Evolutionary conservation across 2,329 filamentous ascomycete species (phyloP).

Genomic region (Phyllosticta ampelicida): DNA sequence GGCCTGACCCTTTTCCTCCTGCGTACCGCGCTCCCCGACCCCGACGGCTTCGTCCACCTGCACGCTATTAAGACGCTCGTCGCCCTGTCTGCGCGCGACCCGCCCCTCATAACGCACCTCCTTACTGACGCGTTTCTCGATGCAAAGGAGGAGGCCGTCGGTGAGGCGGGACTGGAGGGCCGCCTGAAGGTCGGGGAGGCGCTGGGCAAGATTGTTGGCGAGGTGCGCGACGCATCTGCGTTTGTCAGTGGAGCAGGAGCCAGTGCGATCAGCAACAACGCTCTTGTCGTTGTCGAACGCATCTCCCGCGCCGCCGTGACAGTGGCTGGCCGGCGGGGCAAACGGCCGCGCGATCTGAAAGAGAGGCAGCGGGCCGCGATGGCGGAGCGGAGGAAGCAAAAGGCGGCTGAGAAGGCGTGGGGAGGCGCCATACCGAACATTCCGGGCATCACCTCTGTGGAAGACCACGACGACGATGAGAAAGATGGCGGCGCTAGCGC

Average conservation of each 20-base stretch:
- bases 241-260: neutral
- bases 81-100: conserved; percentile 50
- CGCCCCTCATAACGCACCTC: conserved; percentile 50
- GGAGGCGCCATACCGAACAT: conserved; percentile 38
- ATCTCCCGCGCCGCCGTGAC: conserved; percentile 51
- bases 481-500: conserved; percentile 17
- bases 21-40: conserved; percentile 52
- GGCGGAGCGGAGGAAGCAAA: conserved; percentile 37
- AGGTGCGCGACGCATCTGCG: conserved; percentile 1
- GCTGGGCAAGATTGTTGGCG: conserved; percentile 18
- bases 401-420: conserved; percentile 44
- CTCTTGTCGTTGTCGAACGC: conserved; percentile 29
- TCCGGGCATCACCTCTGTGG: conserved; percentile 15
- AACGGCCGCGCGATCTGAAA: conserved; percentile 48
- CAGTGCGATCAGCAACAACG: neutral
- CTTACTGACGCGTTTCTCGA: conserved; percentile 60
- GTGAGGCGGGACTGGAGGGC: conserved; percentile 42
- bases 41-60: conserved; percentile 62
- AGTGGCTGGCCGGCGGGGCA: conserved; percentile 52
- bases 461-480: conserved; percentile 19
- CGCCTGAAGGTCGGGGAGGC: conserved; percentile 57
- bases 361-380: conserved; percentile 45
- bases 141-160: conserved; percentile 35
- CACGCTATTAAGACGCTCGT: conserved; percentile 56
- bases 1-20: conserved; percentile 54